These are phyloP conservation scores for Trichosporon sp. DNA, from an alignment of 1,284 basidiomycete species.

Conservation along the genomic window DNA sequence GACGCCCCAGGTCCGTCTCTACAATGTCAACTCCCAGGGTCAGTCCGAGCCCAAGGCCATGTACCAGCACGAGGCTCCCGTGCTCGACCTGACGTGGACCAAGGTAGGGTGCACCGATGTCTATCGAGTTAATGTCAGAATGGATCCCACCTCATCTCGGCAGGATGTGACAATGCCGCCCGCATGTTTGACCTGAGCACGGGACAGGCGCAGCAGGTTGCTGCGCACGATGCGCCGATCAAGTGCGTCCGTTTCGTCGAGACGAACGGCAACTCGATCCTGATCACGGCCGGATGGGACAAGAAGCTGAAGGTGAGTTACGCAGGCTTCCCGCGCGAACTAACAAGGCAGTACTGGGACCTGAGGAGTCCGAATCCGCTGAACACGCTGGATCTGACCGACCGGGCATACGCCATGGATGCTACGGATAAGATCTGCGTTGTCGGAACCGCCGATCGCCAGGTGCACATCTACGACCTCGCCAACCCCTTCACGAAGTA, in stretches of 20 bases:
- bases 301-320: conserved; percentile 75
- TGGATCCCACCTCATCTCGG: conserved; percentile 77
- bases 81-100: conserved; percentile 80
- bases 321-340: background rate
- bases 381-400: conserved; percentile 76
- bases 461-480: conserved; percentile 86
- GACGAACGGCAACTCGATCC: conserved; percentile 58
- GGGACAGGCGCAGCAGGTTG: conserved; percentile 70
- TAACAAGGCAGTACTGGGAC: conserved; percentile 79
- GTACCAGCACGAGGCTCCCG: conserved; percentile 80
- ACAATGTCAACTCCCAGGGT: conserved; percentile 61
- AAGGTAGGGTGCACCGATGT: conserved; percentile 56
- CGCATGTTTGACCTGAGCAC: conserved; percentile 79
- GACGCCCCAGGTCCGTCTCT: conserved; percentile 60
- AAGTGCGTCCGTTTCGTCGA: conserved; percentile 76
- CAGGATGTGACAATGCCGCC: conserved; percentile 82
- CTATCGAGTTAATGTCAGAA: conserved; percentile 58
- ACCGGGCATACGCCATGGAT: conserved; percentile 73
- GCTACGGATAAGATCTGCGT: conserved; percentile 65
- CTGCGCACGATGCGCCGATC: conserved; percentile 81
- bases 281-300: conserved; percentile 89
- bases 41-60: conserved; percentile 74
- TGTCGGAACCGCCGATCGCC: conserved; percentile 75
- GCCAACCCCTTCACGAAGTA: conserved; percentile 65
- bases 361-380: conserved; percentile 72